phyloP scores from a whole-genome alignment of 139 green algal species.

The Diplosphaera chodatii region DNA sequence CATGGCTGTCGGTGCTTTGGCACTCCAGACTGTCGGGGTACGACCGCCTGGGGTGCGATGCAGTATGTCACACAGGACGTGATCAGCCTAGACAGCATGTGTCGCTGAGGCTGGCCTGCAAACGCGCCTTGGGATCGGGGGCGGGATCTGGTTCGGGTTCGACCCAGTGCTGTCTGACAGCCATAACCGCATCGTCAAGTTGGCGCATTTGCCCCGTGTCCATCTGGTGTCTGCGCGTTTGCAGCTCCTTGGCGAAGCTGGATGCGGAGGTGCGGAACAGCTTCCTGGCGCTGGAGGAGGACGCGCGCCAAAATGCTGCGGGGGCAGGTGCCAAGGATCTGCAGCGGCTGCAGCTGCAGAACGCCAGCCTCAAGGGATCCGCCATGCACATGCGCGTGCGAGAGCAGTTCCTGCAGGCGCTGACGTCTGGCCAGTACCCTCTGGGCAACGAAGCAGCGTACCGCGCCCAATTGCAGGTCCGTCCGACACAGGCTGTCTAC shows the following conservation, averaged over 20 bases:
- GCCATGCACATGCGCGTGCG: slow-evolving; percentile 50
- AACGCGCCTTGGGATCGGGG: too few species aligned
- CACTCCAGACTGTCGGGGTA: too few species aligned
- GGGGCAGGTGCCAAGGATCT: slow-evolving; percentile 37
- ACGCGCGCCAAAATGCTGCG: slow-evolving; percentile 20
- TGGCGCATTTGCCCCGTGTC: too few species aligned
- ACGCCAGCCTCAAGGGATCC: slow-evolving; percentile 47
- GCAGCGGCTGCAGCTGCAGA: slow-evolving; percentile 34
- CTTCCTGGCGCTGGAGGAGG: slow-evolving; percentile 11
- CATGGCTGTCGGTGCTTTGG: too few species aligned
- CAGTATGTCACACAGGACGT: too few species aligned
- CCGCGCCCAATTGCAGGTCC: neutral
- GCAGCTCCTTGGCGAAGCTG: slow-evolving; percentile 25
- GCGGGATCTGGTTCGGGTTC: too few species aligned
- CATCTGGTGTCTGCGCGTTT: neutral
- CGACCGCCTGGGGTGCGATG: too few species aligned
- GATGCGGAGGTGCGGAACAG: neutral
- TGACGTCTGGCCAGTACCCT: neutral
- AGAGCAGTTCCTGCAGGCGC: slow-evolving; percentile 38
- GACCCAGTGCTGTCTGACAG: too few species aligned
- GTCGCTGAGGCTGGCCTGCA: too few species aligned
- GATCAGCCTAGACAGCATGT: too few species aligned
- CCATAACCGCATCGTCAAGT: too few species aligned
- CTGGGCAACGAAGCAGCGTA: neutral
- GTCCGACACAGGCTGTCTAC: too few species aligned